Evolutionary conservation across 208 protist species (phyloP), one percentile per base, ranked within the genome.

Genomic region (Blechomonas ayalai): DNA sequence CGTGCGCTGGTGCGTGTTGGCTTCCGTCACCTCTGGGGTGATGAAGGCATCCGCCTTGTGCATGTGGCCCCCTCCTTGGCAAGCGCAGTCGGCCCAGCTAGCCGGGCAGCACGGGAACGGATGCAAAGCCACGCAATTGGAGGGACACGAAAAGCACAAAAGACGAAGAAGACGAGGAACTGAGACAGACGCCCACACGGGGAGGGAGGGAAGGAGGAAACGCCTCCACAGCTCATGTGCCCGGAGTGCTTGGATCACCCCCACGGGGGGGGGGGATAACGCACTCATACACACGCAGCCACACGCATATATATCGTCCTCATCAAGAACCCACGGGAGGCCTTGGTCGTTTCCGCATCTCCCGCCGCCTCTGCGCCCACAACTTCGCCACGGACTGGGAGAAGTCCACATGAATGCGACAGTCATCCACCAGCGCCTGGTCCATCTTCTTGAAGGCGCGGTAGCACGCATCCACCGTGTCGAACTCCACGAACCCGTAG

Each of bases 401-500:
- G 55, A 99, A 99, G 65, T 99, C 96, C 0, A 99, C 97, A 46
- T 98, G 79, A 52, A 99, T 99, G 37, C 97, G 82, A 32, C 87
- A 69, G 58, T 99, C 98, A 60, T 99, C 98, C 45, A 99, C 92
- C 5, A 99, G 68, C 1, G 96, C 96, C 49, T 97, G 95, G 50
- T 99, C 91, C 97, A 99, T 99, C 70, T 98, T 98, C 24, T 90
- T 44, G 45, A 97, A 97, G 0, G 96, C 96, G 3, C 65, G 37
- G 46, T 88, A 88, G 59, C 91, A 97, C 18, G 74, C 53, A 36
- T 96, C 78, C n/a, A 78, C 67, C 0, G 39, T 74, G 13, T 93
- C 92, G 66, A 98, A 99, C 70, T 99, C 97, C 13, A 99, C 92
- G 62, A 99, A 99, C 15, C 90, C 97, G 67, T 99, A 99, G 45